These are phyloP conservation scores for Macaranga tanarius DNA, from an alignment of 441 rosid genomes.

Conservation along the genomic window DNA sequence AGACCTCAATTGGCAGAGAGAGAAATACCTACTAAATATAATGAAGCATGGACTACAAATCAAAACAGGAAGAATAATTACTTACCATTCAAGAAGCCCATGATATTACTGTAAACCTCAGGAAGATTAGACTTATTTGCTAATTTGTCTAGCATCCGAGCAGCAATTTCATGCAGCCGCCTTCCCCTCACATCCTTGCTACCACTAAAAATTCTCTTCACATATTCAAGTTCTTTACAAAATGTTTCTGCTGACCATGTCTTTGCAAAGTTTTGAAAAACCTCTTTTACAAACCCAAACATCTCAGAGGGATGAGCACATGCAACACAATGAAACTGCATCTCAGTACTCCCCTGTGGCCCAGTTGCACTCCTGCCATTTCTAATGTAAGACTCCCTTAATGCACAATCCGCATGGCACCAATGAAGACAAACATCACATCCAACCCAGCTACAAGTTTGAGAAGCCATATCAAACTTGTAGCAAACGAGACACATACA, in stretches of 20 bases:
- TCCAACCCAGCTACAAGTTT: constrained; percentile 99
- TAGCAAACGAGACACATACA: constrained; percentile 98
- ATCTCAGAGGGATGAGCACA: constrained; percentile 98
- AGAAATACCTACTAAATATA: neutral
- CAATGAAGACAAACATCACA: constrained; percentile 98
- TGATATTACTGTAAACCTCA: constrained; percentile 56
- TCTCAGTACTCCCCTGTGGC: constrained; percentile 61
- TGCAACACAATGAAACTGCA: constrained; percentile 94
- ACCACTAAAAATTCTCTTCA: constrained; percentile 71
- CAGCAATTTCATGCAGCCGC: constrained; percentile 73
- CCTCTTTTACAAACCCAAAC: constrained; percentile 99
- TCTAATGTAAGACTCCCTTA: constrained; percentile 72
- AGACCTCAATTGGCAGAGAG: neutral
- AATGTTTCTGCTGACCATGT: constrained; percentile 75
- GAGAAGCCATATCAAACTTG: constrained; percentile 89
- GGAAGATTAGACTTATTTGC: constrained; percentile 58
- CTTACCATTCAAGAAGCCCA: constrained; percentile 75
- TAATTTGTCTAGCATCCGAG: constrained; percentile 59
- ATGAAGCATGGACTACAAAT: neutral
- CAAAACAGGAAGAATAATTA: neutral
- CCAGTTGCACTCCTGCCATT: constrained; percentile 66
- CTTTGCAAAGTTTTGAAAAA: constrained; percentile 77
- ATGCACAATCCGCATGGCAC: constrained; percentile 95
- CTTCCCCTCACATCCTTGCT: constrained; percentile 89
- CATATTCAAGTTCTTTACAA: constrained; percentile 84